Evolutionary conservation across 2,329 filamentous ascomycete genomes (phyloP), one percentile per base, ranked within the genome.

Genomic region (Penicillium sp.): DNA sequence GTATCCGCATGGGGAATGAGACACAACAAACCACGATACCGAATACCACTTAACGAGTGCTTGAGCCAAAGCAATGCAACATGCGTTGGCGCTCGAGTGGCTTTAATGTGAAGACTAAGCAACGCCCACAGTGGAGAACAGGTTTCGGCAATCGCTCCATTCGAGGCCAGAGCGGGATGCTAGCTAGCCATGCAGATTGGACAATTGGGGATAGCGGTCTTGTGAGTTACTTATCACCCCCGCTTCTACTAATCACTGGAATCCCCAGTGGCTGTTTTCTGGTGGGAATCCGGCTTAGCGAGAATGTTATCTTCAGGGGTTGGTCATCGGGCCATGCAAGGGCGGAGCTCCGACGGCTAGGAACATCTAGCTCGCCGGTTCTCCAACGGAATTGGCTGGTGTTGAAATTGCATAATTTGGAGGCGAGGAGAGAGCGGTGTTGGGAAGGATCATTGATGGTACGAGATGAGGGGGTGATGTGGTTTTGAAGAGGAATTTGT

Each of bases 281-380:
- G 26, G 10, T 10, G 8, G n/a, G 29, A 42, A 20, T 42, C 6
- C 24, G 10, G 39, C 17, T 17, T 20, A 17, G 26, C 23, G 39
- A 20, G 39, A 12, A 24, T 26, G 12, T 49, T 46, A 42, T 49
- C 30, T 53, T 40, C 34, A 36, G 27, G 37, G 46, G 15, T 40
- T 26, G 33, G 29, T 15, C 12, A n/a, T 45, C 8, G 9, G 23
- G 13, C 46, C 39, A 36, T 49, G 36, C 34, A 45, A 47, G 43
- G 49, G 49, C 59, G 59, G 59, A 60, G 47, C 18, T 55, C 59
- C 59, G 59, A 60, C 59, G 59, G 59, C 12, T 40, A 30, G 52
- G 30, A 8, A 17, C 30, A 27, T 17, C n/a, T 32, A 24, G 37
- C 21, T 43, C 4, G 29, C 30, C 37, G 30, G 41, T 44, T 30